Evolutionary conservation across 1,139 yeast genomes (phyloP), one percentile per base, ranked within the genome.

Genomic region (Geotrichum europaeum): DNA sequence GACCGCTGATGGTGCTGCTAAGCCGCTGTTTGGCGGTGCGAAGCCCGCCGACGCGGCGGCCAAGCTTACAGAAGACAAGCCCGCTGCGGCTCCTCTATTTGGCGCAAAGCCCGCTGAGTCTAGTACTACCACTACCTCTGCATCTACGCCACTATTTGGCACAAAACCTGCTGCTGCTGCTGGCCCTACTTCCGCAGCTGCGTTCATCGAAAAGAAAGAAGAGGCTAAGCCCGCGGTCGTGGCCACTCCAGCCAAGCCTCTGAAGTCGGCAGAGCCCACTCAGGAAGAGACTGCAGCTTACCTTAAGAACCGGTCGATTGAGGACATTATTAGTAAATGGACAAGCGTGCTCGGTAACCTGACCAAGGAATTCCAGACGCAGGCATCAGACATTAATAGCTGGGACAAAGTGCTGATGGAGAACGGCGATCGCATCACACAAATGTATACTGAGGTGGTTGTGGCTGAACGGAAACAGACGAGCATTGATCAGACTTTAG

Each of bases 241-340:
- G 20, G 43, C 49, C 12, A 32, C 81, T 50, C 80, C 78, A 56
- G 79, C 85, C 28, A 84, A 83, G 66, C 86, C 90, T 10, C 47
- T 64, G 34, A 18, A 80, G 83, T 58, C 64, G 1, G 55, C 61
- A 9, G 55, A 64, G n/a, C 60, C 53, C 58, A 68, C 65, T 51
- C 71, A 66, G 59, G 73, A 67, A 70, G 76, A 65, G 56, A 76
- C 73, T 58, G 88, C 91, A 32, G 83, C 90, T 3, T 87, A 96
- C 10, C 81, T 95, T 57, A 91, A 89, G 68, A 94, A 94, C 75
- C 90, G 90, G 72, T 90, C 97, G 1, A 79, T 95, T 72, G 99
- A 94, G 69, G 99, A 94, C 72, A 81, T 94, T 65, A 88, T 95
- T 58, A 83, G 91, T 40, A 91, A 88, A 74, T 95, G 99, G 99